Conservation (phyloP, 345 rosid species). For the Eucalyptus polybractea region DNA sequence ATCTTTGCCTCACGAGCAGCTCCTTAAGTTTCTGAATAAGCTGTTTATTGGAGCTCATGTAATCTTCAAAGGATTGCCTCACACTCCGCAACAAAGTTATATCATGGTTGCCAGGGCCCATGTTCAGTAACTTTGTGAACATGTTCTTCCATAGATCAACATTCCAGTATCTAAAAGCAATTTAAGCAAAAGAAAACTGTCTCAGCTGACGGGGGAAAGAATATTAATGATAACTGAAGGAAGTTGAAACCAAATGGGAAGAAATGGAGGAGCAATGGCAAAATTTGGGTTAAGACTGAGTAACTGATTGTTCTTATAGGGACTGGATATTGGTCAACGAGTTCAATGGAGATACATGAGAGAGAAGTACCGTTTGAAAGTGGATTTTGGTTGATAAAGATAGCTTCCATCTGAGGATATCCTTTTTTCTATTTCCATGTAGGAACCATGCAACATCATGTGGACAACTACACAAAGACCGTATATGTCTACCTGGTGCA, state of each 20-base stretch:
- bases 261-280: neutral
- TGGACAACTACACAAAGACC: slow-evolving; percentile 79
- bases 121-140: slow-evolving; percentile 60
- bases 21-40: slow-evolving; percentile 65
- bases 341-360: neutral
- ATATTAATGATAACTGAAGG: neutral
- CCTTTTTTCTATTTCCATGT: slow-evolving; percentile 59
- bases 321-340: neutral
- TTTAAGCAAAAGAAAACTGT: neutral
- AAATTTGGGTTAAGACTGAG: neutral
- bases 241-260: neutral
- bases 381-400: slow-evolving; percentile 44
- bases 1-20: slow-evolving; percentile 56
- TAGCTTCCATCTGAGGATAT: slow-evolving; percentile 27
- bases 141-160: slow-evolving; percentile 64
- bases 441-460: slow-evolving; percentile 73
- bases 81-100: slow-evolving; percentile 30
- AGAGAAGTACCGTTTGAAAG: slow-evolving; percentile 50
- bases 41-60: slow-evolving; percentile 37
- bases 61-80: slow-evolving; percentile 50
- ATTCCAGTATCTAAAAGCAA: slow-evolving; percentile 66
- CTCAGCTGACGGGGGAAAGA: neutral
- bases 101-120: slow-evolving; percentile 17
- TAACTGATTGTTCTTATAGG: neutral
- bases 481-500: slow-evolving; percentile 63